A percentile compares a stretch with the other conserved stretches of the same genome.
phyloP scores from a whole-genome alignment of 2,329 filamentous ascomycete species.

The Fusarium xylarioides region DNA sequence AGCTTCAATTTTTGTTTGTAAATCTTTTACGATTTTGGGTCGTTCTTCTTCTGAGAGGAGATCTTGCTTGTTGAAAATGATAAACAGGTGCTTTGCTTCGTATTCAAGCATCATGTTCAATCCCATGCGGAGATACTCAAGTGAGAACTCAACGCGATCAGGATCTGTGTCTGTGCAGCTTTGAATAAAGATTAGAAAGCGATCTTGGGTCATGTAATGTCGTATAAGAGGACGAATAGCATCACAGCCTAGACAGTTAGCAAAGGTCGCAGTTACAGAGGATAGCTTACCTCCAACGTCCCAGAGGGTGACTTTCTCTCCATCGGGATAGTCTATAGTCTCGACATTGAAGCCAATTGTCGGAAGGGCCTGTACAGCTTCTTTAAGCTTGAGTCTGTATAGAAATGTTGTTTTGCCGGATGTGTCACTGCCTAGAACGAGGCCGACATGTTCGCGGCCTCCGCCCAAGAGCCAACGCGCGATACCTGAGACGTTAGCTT shows the following conservation, averaged over 20 bases:
- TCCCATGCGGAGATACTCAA: conserved; percentile 40
- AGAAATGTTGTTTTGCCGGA: conserved; percentile 80
- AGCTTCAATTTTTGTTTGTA: conserved; percentile 10
- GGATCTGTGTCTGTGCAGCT: conserved; percentile 40
- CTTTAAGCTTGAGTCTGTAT: conserved; percentile 86
- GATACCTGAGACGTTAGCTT: conserved; percentile 25
- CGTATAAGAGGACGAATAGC: conserved; percentile 40
- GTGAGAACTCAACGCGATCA: conserved; percentile 37
- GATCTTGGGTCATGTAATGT: conserved; percentile 41
- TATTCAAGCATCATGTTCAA: conserved; percentile 31
- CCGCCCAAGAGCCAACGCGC: conserved; percentile 36
- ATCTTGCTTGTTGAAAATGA: conserved; percentile 48
- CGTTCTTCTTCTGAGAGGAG: conserved; percentile 28
- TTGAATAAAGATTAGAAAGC: conserved; percentile 43
- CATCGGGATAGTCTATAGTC: conserved; percentile 59
- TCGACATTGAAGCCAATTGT: conserved; percentile 97
- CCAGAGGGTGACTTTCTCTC: conserved; percentile 40
- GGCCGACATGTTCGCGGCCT: conserved; percentile 28
- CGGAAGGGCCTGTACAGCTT: conserved; percentile 92
- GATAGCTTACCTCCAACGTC: conserved; percentile 41
- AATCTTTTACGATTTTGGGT: conserved; percentile 20
- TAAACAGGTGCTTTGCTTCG: conserved; percentile 39
- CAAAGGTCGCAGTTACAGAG: accelerated
- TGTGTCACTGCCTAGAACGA: conserved; percentile 38
- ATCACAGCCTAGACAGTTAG: conserved; percentile 37